A percentile compares a stretch with the other conserved stretches of the same genome.
These are phyloP conservation scores for Keqinozyma sinolaborantium DNA, from an alignment of 1,139 yeast species.

Conservation along the genomic window DNA sequence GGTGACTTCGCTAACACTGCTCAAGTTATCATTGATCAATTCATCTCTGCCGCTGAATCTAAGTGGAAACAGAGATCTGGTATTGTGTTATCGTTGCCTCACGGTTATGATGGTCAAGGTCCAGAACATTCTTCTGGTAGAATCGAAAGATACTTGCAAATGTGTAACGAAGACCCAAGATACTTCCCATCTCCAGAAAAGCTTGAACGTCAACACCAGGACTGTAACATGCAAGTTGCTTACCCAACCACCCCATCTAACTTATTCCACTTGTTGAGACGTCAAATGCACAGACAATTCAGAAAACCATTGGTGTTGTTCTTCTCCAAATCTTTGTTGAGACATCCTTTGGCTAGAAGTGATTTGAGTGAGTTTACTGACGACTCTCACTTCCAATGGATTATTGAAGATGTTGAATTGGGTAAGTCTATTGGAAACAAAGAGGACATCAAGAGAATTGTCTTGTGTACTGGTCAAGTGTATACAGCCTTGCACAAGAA, in stretches of 20 bases:
- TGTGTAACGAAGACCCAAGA: constrained; percentile 96
- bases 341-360: constrained; percentile 98
- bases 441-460: constrained; percentile 85
- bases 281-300: constrained; percentile 99
- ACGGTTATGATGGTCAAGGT: constrained; percentile 99
- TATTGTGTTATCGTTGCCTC: constrained; percentile 90
- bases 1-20: constrained; percentile 99
- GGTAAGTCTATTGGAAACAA: constrained; percentile 72
- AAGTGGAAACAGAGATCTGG: constrained; percentile 99
- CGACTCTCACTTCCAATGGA: constrained; percentile 91
- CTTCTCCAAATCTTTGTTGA: constrained; percentile 90
- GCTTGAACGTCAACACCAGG: constrained; percentile 97
- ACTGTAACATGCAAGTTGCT: constrained; percentile 95
- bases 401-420: constrained; percentile 86
- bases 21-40: constrained; percentile 96
- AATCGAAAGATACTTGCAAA: constrained; percentile 92
- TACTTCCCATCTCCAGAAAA: constrained; percentile 86
- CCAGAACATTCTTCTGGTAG: constrained; percentile 99
- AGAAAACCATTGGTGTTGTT: constrained; percentile 90
- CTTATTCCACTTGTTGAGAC: constrained; percentile 92
- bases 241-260: constrained; percentile 98
- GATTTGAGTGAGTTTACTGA: constrained; percentile 79
- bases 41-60: constrained; percentile 93
- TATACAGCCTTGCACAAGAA: constrained; percentile 87
- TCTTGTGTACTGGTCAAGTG: constrained; percentile 90